Base-by-base conservation (phyloP, 140 eudicot species). In the Erigeron philadelphicus region DNA sequence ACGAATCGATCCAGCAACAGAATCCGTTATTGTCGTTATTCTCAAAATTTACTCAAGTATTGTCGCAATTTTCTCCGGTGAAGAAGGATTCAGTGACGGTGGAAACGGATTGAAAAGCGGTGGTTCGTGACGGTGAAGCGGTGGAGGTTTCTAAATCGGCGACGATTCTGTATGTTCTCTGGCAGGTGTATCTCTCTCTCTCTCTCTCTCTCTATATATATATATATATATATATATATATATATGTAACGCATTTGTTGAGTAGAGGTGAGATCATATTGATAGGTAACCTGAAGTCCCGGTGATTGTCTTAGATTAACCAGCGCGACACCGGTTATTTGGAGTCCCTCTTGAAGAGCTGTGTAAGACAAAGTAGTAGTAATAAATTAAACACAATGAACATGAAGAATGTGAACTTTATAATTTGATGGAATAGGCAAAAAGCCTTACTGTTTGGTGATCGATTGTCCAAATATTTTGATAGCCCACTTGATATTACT, bases 281-380 rank as follows among this genome's bases (percentile, higher is more conserved):
- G 57, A 62, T 9, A 45, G 11, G 45, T 68, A 62, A 90, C 95
- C 90, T 90, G 95, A 31, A 87, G 72, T 68, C 94, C 94, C 1
- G 83, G 71, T 52, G 84, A 88, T 15, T 79, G 78, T 78, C 97
- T 81, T 23, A 90, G 78, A 78, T 87, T 90, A 19, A 90, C 93
- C 87, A 87, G 67, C 48, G 95, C 94, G 9, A 84, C 72, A 9
- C 97, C 97, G 0, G 97, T 90, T 56, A 90, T 69, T 58, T 75
- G 87, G 19, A 78, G 70, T 47, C 90, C 97, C 55, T 87, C 88
- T 71, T 68, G 58, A 61, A 82, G 60, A 80, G 73, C 97, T 90
- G 60, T 8, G 13, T 38, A 8, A 44, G 2, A 62, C 7, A 17
- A 61, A 21, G 9, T 31, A 21, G 25, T 21, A n/a, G 25, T 61